Percentiles rank a stretch among this genome's conserved stretches.
These are phyloP conservation scores for Aspergillus mulundensis DNA, from an alignment of 495 filamentous ascomycete genomes.

Conservation along the genomic window DNA sequence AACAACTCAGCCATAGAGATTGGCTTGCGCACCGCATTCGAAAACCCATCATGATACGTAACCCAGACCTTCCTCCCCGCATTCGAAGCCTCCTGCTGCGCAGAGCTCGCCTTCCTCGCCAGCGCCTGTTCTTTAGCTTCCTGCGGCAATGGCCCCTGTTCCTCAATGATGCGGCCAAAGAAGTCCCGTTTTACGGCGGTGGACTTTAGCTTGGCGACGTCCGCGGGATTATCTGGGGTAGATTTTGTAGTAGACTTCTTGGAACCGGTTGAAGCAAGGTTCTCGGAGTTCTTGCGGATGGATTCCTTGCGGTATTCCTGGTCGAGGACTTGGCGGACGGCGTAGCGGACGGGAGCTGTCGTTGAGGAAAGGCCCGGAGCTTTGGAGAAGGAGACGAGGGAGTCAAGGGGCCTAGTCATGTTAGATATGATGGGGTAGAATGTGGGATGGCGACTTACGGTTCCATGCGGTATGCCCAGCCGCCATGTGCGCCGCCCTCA, in stretches of 20 bases:
- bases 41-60: slow-evolving; percentile 92
- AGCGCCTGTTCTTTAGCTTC: slow-evolving; percentile 10
- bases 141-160: slow-evolving; percentile 29
- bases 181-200: slow-evolving; percentile 72
- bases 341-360: slow-evolving; percentile 72
- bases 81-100: slow-evolving; percentile 30
- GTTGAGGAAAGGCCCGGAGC: slow-evolving; percentile 28
- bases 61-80: slow-evolving; percentile 74
- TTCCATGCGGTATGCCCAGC: slow-evolving; percentile 93
- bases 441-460: slow-evolving; percentile 55
- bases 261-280: slow-evolving; percentile 40
- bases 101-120: slow-evolving; percentile 13
- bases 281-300: slow-evolving; percentile 53
- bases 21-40: slow-evolving; percentile 92
- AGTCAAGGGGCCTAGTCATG: slow-evolving; percentile 59
- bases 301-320: slow-evolving; percentile 75
- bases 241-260: slow-evolving; percentile 33
- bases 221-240: slow-evolving; percentile 23
- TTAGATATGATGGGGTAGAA: background rate
- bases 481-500: slow-evolving; percentile 47
- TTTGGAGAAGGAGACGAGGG: slow-evolving; percentile 48
- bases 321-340: slow-evolving; percentile 87
- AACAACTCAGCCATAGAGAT: slow-evolving; percentile 83
- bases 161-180: slow-evolving; percentile 70
- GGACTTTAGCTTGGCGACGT: slow-evolving; percentile 17